Conservation (phyloP, 768 basidiomycete species). For the Myochromella boudieri region DNA sequence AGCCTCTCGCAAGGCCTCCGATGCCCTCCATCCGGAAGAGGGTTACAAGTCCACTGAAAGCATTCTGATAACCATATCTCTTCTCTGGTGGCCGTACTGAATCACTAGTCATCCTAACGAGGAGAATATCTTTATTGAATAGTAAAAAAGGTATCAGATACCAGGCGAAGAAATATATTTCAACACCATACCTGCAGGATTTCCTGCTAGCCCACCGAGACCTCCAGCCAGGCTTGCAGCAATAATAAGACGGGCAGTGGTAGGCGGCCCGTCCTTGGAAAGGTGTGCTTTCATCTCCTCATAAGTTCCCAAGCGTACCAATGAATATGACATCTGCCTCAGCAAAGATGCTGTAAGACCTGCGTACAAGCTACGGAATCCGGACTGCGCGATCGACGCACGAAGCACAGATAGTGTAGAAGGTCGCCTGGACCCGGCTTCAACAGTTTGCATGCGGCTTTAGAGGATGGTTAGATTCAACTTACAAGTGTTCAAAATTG, state of each 20-base stretch:
- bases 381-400: conserved; percentile 62
- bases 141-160: conserved; percentile 5
- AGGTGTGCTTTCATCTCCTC: conserved; percentile 70
- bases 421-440: conserved; percentile 49
- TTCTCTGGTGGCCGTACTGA: conserved; percentile 69
- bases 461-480: conserved; percentile 4
- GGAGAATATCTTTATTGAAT: conserved; percentile 53
- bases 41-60: conserved; percentile 65
- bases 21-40: conserved; percentile 71
- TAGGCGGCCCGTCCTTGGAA: conserved; percentile 49
- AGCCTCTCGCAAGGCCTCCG: conserved; percentile 66
- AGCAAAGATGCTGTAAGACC: conserved; percentile 82
- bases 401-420: conserved; percentile 68
- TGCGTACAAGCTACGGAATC: conserved; percentile 74
- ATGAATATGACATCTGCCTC: conserved; percentile 90
- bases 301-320: conserved; percentile 81
- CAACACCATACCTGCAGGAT: conserved; percentile 65
- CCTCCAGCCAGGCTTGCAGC: conserved; percentile 76
- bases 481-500: not conserved
- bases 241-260: conserved; percentile 52
- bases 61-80: conserved; percentile 78
- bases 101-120: conserved; percentile 90
- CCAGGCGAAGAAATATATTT: conserved; percentile 1
- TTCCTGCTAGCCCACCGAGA: conserved; percentile 81
- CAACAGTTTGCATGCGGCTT: conserved; percentile 82